Base-by-base conservation (phyloP, 495 filamentous ascomycete genomes). In the Clohesyomyces aquaticus region DNA sequence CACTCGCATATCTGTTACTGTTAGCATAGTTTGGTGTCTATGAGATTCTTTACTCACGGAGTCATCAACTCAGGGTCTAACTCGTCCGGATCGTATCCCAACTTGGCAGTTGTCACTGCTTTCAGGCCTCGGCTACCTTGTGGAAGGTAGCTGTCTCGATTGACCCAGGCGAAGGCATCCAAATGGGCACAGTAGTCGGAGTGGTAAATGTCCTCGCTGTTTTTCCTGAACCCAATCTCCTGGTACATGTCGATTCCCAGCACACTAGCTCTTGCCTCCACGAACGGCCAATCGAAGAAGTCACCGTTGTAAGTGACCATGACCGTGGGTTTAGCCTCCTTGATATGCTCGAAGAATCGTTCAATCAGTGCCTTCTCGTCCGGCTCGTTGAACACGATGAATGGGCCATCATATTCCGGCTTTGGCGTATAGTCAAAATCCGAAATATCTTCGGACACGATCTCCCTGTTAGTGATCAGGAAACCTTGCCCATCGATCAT, bases 401-500 rank as follows among this genome's bases (percentile, higher is more conserved):
- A 99, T 0, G 85, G 89, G 1, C 94, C 94, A 12, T 87, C 87
- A 74, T 97, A 99, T 75, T 98, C 95, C 1, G 95, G 93, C 70
- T 89, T 96, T 0, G 94, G 94, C 0, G 93, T 97, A 72, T 99
- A 99, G 66, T 99, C 94, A 71, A 99, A 99, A 75, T 99, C 95
- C 46, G 88, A 80, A 67, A 99, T 99, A 72, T 99, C 92, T 73
- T 98, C 93, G 0, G 95, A 96, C 11, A 99, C 91, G 59, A 99
- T 95, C 75, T 98, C 93, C 65, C 95, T 85, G 74, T 99, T 99
- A 4, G 95, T 99, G 73, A 99, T 97, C 4, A 99, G 78, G 72
- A 99, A 98, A 14, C 94, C 94, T 77, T 96, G 93, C 0, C 95
- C 94, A 70, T 99, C 94, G 66, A 99, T 98, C 94, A 99, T 99